Evolutionary conservation across 257 asterid genomes (phyloP), one percentile per base, ranked within the genome.

Genomic region (Solanum chaucha): DNA sequence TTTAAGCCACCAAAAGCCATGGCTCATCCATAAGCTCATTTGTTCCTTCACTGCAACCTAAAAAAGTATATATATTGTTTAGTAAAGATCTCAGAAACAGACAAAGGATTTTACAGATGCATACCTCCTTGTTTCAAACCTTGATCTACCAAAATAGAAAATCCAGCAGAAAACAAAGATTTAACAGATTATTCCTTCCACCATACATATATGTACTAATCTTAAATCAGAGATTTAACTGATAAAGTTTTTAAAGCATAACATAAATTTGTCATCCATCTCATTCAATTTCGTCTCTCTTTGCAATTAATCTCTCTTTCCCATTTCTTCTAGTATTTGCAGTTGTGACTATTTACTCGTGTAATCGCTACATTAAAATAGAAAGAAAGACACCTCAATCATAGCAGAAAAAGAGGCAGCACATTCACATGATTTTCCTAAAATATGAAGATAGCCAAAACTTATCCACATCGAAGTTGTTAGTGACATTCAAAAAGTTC

Each of bases 1-100:
- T 88, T 40, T 87, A 90, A 85, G 89, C 89, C 8, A 89, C 88
- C 51, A 72, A 87, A 30, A 4, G 75, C 94, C 92, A 92, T 12
- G 93, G 93, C 28, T 71, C 81, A n/a, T 72, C 87, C 86, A 85
- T 72, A 83, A 90, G 83, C 48, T 84, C 40, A 48, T 10, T 67
- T 61, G 86, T 85, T 86, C 46, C 68, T 87, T 73, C 83, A 20
- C 88, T 90, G 85, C 40, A 82, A 48, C 86, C 86, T 78, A 71
- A 26, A 26, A 82, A 30, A 55, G 26, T 22, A 17, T 51, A 51
- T 51, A 51, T 51, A 51, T 51, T 51, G n/a, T 17, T 51, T 51
- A 51, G n/a, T 51, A 17, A 51, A 51, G 9, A 51, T 51, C 61
- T 51, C 22, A 51, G 61, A 51, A 51, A 51, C 9, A 51, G 61